Evolutionary conservation across 208 protist genomes (phyloP).

Genomic region (Tritrichomonas musculus): DNA sequence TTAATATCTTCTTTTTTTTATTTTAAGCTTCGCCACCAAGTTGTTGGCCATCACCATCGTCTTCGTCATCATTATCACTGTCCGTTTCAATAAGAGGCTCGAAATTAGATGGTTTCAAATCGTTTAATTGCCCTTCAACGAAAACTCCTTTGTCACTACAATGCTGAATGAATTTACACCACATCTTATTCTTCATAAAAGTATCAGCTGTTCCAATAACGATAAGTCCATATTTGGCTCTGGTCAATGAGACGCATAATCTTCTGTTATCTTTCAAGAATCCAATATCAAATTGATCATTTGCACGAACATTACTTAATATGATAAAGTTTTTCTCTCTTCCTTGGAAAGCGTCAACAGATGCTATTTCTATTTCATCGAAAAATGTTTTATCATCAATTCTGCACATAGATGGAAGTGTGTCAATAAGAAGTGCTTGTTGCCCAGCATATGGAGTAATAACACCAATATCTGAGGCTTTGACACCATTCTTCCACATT

Average conservation of each 20-base stretch:
- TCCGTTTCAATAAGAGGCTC: not conserved
- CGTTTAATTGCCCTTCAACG: not conserved
- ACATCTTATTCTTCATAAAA: conserved; percentile 35
- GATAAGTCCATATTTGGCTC: conserved; percentile 49
- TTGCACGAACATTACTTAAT: conserved; percentile 40
- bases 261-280: conserved; percentile 72
- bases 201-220: conserved; percentile 44
- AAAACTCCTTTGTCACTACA: not conserved
- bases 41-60: not conserved
- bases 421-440: not conserved
- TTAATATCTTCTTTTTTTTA: too few species aligned
- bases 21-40: too few species aligned
- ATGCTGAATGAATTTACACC: conserved; percentile 3
- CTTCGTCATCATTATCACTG: not conserved
- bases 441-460: conserved; percentile 19
- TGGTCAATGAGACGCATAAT: conserved; percentile 79
- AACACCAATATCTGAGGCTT: conserved; percentile 2
- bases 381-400: not conserved
- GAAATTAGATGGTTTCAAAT: not conserved
- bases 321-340: conserved; percentile 52
- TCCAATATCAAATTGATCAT: conserved; percentile 52
- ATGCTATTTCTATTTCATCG: conserved; percentile 36
- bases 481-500: not conserved
- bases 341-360: conserved; percentile 52
- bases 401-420: not conserved